A percentile compares a stretch with the other conserved stretches of the same genome.
phyloP scores from a whole-genome alignment of 2,329 filamentous ascomycete genomes.

The Pseudogymnoascus sp. region DNA sequence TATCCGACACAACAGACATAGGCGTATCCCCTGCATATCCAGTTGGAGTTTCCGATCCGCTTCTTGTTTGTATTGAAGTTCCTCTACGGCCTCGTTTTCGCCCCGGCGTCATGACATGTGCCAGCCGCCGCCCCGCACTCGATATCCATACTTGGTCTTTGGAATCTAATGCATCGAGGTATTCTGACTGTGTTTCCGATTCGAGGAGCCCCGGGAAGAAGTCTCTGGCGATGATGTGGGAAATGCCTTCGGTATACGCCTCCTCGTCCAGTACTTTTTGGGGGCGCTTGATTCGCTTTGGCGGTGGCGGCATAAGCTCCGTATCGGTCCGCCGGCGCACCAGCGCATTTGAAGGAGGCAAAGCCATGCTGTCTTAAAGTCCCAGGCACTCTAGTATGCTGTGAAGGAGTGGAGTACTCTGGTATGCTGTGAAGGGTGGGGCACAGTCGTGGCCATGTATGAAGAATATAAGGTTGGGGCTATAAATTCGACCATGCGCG shows the following conservation, averaged over 20 bases:
- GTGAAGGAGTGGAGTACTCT: slow-evolving; percentile 6
- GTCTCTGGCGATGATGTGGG: slow-evolving; percentile 90
- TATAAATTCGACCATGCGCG: neutral
- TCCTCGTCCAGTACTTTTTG: slow-evolving; percentile 87
- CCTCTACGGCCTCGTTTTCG: slow-evolving; percentile 33
- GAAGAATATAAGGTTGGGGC: neutral
- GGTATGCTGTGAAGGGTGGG: neutral
- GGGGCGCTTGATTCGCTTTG: slow-evolving; percentile 89
- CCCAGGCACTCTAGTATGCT: slow-evolving; percentile 30
- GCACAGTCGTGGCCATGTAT: neutral
- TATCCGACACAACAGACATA: slow-evolving; percentile 42
- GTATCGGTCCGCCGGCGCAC: slow-evolving; percentile 53
- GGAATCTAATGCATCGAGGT: slow-evolving; percentile 82
- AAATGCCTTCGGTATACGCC: slow-evolving; percentile 80
- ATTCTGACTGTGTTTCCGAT: slow-evolving; percentile 80
- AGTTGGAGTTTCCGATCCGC: slow-evolving; percentile 49
- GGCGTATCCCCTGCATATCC: slow-evolving; percentile 69
- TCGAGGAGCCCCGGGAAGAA: slow-evolving; percentile 92
- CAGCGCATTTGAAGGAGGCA: slow-evolving; percentile 46
- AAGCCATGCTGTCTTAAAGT: neutral
- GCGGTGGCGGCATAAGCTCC: slow-evolving; percentile 81
- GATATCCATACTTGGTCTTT: slow-evolving; percentile 79
- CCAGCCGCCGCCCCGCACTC: slow-evolving; percentile 63
- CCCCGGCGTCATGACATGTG: slow-evolving; percentile 75
- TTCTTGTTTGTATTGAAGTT: slow-evolving; percentile 26